Evolutionary conservation across 208 protist genomes (phyloP), one percentile per base, ranked within the genome.

Genomic region (Leishmania amazonensis): DNA sequence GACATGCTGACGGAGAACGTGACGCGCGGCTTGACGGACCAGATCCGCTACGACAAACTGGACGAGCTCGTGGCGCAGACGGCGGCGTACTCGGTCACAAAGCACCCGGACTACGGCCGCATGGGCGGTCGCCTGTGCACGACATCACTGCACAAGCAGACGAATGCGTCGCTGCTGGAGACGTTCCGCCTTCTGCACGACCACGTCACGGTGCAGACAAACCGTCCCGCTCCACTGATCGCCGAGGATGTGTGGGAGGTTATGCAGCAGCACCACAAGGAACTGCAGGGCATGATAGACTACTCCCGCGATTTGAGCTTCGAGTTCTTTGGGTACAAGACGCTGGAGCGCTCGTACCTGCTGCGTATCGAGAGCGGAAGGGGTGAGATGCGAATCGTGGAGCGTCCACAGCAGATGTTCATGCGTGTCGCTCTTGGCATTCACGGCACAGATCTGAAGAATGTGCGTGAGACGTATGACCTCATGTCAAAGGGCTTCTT

Each of bases 281-380:
- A 78, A 24, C 89, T 99, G 24, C 94, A 99, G 78, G 64, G 58
- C 6, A 92, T 95, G 2, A 98, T 99, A 31, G 89, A 99, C 79
- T 99, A 99, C 90, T 86, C 93, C 47, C 90, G 98, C 57, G 99
- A 99, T 86, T 96, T 99, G 79, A 92, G 95, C 60, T 99, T 98
- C 88, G 98, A 99, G 79, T 99, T 98, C 89, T 99, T 99, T 83
- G 99, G 99, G n/a, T 99, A 98, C 89, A 99, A 99, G 89, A 99
- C 99, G 35, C 94, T 99, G n/a, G 98, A 99, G 90, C 90, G 97
- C 60, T 99, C 98, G 8, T 99, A 99, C 89, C 91, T 99, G 13
- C 91, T 99, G n/a, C 95, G 96, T 72, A 85, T 99, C 40, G 93
- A 99, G 80, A 91, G 83, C 40, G 90, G 80, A 38, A 78, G 79